Base-by-base conservation (phyloP, 805 yeast species). In the Candida vartiovaarae region DNA sequence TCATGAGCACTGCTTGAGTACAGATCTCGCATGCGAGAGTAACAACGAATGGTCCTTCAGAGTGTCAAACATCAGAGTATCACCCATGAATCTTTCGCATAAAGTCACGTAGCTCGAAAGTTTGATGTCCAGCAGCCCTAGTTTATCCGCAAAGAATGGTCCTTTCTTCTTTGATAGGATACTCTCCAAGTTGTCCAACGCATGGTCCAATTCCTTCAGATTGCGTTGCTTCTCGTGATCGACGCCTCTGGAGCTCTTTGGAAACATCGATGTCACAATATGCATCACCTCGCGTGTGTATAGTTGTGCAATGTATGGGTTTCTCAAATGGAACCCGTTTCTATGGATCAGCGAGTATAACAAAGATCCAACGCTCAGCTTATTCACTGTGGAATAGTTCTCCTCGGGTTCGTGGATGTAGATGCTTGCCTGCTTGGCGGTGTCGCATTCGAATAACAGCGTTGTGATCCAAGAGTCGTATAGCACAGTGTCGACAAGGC, bases 381-480 rank as follows among this genome's bases (percentile, higher is more conserved):
- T 42, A 31, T 52, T 48, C 2, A 52, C 42, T 24, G 38, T 26
- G 5, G 32, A 34, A 23, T 43, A 39, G 34, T 43, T 43, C 4
- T 45, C 33, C 8, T 43, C 42, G 7, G 48, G 50, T n/a, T 42
- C 40, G 31, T 41, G 43, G 15, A 48, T 55, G 36, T 62, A 64
- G 1, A 64, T 44, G 28, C 44, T 46, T 4, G 51, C 41, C 42
- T 62, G 62, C 28, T 47, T 43, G 1, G 45, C 42, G 4, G 45
- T 38, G 1, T 44, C 32, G 5, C 55, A 34, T n/a, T 60, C 58
- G 33, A 51, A 56, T 4, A 68, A 32, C 2, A 63, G 51, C 5
- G 60, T 55, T 0, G 63, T 50, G 24, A 74, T 54, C 75, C 76
- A 78, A n/a, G 69, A 64, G 52, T 78, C 84, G 48, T 72, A 71